Conservation (phyloP, 139 green algal species). For the Picochlorum sp. region DNA sequence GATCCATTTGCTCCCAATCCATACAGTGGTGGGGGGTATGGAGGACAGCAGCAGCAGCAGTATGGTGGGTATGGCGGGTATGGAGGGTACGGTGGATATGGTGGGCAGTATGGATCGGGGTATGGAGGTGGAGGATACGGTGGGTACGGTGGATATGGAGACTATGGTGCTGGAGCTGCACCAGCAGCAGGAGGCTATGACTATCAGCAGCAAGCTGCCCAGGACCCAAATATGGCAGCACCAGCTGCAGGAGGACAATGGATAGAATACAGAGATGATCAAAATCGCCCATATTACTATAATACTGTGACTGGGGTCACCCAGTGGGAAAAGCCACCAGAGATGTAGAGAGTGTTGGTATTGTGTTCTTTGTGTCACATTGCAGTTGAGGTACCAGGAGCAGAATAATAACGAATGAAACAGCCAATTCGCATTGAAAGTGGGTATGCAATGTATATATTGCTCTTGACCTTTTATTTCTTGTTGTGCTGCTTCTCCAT, state of each 20-base stretch:
- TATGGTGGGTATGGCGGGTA: neutral
- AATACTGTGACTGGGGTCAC: conserved; percentile 75
- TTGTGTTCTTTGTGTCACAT: no score
- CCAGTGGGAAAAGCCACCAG: conserved; percentile 82
- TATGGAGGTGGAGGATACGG: neutral
- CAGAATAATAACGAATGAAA: no score
- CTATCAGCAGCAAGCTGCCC: conserved; percentile 4
- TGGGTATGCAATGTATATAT: no score
- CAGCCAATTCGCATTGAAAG: no score
- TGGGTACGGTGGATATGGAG: conserved; percentile 17
- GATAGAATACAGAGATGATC: conserved; percentile 61
- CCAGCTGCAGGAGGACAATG: conserved; percentile 25
- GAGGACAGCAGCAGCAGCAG: neutral
- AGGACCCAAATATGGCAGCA: neutral
- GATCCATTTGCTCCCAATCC: conserved; percentile 21
- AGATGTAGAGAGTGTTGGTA: conserved; percentile 36
- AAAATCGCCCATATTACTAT: conserved; percentile 85
- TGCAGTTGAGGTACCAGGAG: no score
- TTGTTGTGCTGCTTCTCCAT: no score
- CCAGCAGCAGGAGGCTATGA: conserved; percentile 13
- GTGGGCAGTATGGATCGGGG: neutral
- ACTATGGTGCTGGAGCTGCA: conserved; percentile 8
- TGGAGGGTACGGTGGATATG: neutral
- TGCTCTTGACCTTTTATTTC: no score
- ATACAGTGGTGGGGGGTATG: neutral